Conservation (phyloP, 345 rosid species). For the Lagerstroemia speciosa region DNA sequence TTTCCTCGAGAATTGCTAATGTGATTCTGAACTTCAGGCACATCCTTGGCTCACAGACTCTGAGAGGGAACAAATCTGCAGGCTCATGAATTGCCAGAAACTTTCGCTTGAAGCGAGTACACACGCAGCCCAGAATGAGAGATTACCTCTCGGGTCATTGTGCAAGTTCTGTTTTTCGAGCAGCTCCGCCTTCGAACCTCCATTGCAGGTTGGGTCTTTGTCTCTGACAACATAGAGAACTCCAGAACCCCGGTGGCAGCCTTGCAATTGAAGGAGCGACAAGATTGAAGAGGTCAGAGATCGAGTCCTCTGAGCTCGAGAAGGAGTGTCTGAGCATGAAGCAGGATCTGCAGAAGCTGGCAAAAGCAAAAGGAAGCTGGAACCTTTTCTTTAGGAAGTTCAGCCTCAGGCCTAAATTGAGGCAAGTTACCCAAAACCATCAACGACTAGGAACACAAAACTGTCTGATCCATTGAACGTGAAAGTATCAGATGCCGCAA, state of each 20-base stretch:
- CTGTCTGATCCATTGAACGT: too few species aligned
- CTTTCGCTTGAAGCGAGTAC: constrained; percentile 85
- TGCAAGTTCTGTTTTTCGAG: constrained; percentile 87
- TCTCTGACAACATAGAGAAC: constrained; percentile 46
- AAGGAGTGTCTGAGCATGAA: constrained; percentile 72
- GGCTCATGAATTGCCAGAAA: constrained; percentile 81
- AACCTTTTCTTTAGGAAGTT: constrained; percentile 45
- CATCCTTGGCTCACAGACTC: constrained; percentile 85
- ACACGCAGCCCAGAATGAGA: constrained; percentile 90
- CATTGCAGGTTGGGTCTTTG: constrained; percentile 55
- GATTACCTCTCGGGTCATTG: constrained; percentile 81
- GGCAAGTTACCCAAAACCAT: too few species aligned
- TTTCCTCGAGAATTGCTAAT: background rate
- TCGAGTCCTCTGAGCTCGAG: constrained; percentile 65
- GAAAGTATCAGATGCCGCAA: too few species aligned
- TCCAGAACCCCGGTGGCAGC: constrained; percentile 33
- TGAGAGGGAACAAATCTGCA: constrained; percentile 67
- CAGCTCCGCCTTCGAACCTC: constrained; percentile 82
- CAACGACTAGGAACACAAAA: too few species aligned
- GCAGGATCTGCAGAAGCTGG: constrained; percentile 63
- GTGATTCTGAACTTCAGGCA: constrained; percentile 39
- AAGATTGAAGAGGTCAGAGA: constrained; percentile 46
- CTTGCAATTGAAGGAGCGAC: constrained; percentile 31
- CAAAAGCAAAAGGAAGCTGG: constrained; percentile 55
- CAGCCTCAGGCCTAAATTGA: too few species aligned